Evolutionary conservation across 2,329 filamentous ascomycete genomes (phyloP).

Genomic region (Ophiostoma himal-ulmi): DNA sequence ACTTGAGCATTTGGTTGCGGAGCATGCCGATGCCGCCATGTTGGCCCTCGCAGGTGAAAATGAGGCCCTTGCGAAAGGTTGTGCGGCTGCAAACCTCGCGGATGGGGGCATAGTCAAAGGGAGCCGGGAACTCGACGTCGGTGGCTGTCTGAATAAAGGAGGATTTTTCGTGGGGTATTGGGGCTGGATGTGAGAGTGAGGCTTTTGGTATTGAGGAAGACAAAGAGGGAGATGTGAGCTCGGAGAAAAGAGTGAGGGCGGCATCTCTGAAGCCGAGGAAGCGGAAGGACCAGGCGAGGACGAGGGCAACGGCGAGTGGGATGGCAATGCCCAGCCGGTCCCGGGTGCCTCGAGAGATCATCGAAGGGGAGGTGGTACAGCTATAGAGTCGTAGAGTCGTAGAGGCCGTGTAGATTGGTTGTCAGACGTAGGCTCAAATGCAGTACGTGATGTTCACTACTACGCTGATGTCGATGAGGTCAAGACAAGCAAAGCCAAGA

Average conservation of each 20-base stretch:
- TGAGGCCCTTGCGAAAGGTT: constrained; percentile 33
- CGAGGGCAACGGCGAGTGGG: constrained; percentile 12
- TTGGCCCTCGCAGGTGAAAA: constrained; percentile 39
- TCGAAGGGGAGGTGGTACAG: background rate
- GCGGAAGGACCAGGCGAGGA: constrained; percentile 23
- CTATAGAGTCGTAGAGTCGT: background rate
- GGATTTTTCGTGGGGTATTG: background rate
- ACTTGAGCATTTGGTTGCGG: constrained; percentile 39
- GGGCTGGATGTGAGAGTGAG: background rate
- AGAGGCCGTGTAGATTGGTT: background rate
- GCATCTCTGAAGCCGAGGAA: constrained; percentile 22
- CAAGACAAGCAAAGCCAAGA: constrained; percentile 4
- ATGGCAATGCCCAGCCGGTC: constrained; percentile 17
- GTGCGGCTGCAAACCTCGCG: constrained; percentile 32
- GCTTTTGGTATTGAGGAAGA: background rate
- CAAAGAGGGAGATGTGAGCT: background rate
- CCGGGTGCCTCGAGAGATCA: constrained; percentile 8
- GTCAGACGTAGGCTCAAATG: background rate
- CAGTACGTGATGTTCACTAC: background rate
- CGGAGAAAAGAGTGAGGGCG: constrained; percentile 14
- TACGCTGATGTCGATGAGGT: background rate
- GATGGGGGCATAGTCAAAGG: constrained; percentile 35
- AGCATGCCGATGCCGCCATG: constrained; percentile 38
- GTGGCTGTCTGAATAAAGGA: constrained; percentile 30
- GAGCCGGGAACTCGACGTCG: constrained; percentile 34